Evolutionary conservation across 2,329 filamentous ascomycete species (phyloP), one percentile per base, ranked within the genome.

Genomic region (Cladophialophora carrionii): DNA sequence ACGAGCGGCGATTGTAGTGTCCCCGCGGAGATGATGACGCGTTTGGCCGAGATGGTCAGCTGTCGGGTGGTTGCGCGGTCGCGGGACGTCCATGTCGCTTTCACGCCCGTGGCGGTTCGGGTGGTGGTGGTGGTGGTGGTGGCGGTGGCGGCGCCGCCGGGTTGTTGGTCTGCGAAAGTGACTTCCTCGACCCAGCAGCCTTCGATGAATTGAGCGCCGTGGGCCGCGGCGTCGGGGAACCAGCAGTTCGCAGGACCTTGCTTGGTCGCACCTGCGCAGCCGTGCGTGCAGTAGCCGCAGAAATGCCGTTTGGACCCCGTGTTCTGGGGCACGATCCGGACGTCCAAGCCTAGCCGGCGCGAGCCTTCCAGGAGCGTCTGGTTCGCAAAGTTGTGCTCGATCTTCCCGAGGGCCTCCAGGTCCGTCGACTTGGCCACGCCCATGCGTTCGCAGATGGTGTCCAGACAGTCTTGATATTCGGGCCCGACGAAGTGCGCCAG

Each of bases 161-260:
- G 79, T 10, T 48, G 26, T 29, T 29, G 26, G 26, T 43, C 29
- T 3, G 72, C 71, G 74, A 96, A 96, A 0, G 90, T 70, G 17
- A 97, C 81, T 65, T 84, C 84, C 12, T 90, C 85, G 0, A 88
- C 90, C 22, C 87, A 78, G 72, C 95, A 91, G 0, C 92, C 92
- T 79, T 97, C 92, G 63, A 96, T 85, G 74, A 96, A 96, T 68
- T 84, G 81, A 0, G 92, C 90, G 0, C 92, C 92, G 0, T 90
- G 87, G 59, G 83, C 83, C 0, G 88, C 89, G 2, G 94, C 92
- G 71, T 92, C 91, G 0, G 90, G 90, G 14, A 97, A 80, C 82
- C 87, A 97, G 6, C 86, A 87, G 26, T 90, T 87, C 0, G 86
- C 84, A 0, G 93, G 90, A 0, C 93, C 92, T 75, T 90, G 88